Evolutionary conservation across 306 rosid species (phyloP).

Genomic region (Malus domestica): DNA sequence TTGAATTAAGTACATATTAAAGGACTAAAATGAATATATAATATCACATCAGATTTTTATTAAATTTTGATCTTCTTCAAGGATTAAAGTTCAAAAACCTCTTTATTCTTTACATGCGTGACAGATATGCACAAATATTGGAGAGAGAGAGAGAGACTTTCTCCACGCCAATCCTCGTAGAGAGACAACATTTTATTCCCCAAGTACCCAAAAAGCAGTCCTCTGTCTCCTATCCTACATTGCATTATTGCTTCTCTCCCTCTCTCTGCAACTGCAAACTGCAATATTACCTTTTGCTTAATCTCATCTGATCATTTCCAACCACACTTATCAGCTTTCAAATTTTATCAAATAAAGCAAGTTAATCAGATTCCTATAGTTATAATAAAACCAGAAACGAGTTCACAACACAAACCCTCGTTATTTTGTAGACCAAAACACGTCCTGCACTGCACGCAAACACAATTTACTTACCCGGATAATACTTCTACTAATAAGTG

Average conservation of each 20-base stretch:
- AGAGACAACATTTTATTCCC: conserved; percentile 83
- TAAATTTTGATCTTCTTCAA: no score
- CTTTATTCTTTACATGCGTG: background rate
- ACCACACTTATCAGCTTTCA: conserved; percentile 32
- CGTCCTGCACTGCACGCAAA: background rate
- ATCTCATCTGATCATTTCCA: conserved; percentile 41
- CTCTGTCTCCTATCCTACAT: conserved; percentile 73
- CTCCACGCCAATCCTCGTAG: conserved; percentile 60
- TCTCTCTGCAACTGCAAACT: conserved; percentile 23
- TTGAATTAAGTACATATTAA: no score
- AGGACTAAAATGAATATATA: no score
- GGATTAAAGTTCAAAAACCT: no score
- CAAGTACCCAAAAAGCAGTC: conserved; percentile 87
- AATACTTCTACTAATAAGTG: background rate
- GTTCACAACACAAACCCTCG: conserved; percentile 23
- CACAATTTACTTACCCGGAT: background rate
- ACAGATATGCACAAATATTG: conserved; percentile 11
- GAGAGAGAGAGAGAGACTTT: conserved; percentile 3
- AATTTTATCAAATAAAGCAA: conserved; percentile 25
- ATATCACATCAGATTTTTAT: no score
- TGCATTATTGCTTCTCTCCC: conserved; percentile 44
- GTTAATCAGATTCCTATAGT: conserved; percentile 23
- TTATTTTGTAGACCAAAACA: background rate
- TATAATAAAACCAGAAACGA: conserved; percentile 18
- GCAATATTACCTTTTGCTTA: conserved; percentile 57